Percentiles rank a stretch among this genome's conserved stretches.
These are phyloP conservation scores for Xylaria arbuscula DNA, from an alignment of 2,329 filamentous ascomycete species.

Conservation along the genomic window DNA sequence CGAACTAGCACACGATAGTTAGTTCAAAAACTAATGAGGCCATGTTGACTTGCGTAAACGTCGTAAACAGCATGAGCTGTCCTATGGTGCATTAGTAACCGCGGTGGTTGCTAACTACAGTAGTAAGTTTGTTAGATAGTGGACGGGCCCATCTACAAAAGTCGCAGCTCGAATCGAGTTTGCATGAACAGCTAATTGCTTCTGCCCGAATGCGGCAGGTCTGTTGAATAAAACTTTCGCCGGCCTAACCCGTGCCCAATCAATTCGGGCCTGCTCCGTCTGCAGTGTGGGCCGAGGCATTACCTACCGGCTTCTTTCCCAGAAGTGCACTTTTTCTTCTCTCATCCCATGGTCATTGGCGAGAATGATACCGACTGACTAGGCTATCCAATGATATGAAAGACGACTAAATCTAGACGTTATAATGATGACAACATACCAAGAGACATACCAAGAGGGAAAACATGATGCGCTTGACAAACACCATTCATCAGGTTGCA, in stretches of 20 bases:
- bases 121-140: not conserved
- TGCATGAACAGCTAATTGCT: not conserved
- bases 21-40: not conserved
- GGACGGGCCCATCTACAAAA: not conserved
- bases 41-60: not conserved
- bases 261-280: constrained; percentile 12
- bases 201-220: constrained; percentile 36
- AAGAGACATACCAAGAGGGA: no score
- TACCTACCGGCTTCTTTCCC: constrained; percentile 21
- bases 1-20: not conserved
- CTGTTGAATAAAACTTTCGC: constrained; percentile 7
- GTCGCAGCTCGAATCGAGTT: constrained; percentile 11
- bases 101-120: not conserved
- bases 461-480: not conserved
- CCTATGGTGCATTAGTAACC: not conserved
- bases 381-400: constrained; percentile 2
- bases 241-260: constrained; percentile 20
- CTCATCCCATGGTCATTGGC: constrained; percentile 14
- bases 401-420: not conserved
- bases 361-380: not conserved
- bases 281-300: constrained; percentile 30
- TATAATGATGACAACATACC: not conserved
- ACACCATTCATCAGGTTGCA: not conserved
- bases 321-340: not conserved
- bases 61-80: not conserved